Conservation (phyloP, 371 early-diverging fungal genomes). For the Rhizopus arrhizus region DNA sequence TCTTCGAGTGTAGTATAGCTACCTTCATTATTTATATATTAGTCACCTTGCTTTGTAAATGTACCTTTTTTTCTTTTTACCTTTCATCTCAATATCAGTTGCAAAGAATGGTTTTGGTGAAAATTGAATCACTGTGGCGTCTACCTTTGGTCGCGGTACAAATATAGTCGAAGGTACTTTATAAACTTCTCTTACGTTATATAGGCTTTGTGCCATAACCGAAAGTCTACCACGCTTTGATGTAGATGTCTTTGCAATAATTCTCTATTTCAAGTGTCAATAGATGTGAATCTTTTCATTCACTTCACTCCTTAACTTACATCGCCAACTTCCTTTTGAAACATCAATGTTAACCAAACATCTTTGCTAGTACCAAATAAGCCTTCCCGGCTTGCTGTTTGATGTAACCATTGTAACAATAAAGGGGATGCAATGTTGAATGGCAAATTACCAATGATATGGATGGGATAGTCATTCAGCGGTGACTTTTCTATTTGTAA, state of each 20-base stretch:
- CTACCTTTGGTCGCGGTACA: slow-evolving; percentile 78
- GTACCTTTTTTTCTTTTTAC: slow-evolving; percentile 1
- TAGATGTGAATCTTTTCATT: neutral
- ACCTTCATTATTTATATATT: neutral
- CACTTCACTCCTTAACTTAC: slow-evolving; percentile 31
- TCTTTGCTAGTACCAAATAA: slow-evolving; percentile 55
- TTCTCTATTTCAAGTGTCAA: slow-evolving; percentile 46
- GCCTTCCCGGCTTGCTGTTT: slow-evolving; percentile 56
- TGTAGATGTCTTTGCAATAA: slow-evolving; percentile 58
- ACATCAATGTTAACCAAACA: slow-evolving; percentile 81
- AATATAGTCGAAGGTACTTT: slow-evolving; percentile 65
- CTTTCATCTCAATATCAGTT: slow-evolving; percentile 10
- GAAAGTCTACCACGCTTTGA: slow-evolving; percentile 70
- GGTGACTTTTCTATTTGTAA: neutral
- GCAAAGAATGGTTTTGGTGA: slow-evolving; percentile 43
- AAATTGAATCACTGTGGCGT: slow-evolving; percentile 75
- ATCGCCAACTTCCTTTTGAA: slow-evolving; percentile 83
- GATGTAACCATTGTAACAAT: slow-evolving; percentile 74
- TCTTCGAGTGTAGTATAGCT: slow-evolving; percentile 56
- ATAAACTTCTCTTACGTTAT: slow-evolving; percentile 67
- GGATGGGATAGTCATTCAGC: slow-evolving; percentile 22
- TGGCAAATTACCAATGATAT: slow-evolving; percentile 81
- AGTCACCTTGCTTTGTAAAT: slow-evolving; percentile 1
- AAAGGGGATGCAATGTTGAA: slow-evolving; percentile 79
- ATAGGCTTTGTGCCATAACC: slow-evolving; percentile 74